These are phyloP conservation scores for Exophiala oligosperma DNA, from an alignment of 2,329 filamentous ascomycete species.

Conservation along the genomic window DNA sequence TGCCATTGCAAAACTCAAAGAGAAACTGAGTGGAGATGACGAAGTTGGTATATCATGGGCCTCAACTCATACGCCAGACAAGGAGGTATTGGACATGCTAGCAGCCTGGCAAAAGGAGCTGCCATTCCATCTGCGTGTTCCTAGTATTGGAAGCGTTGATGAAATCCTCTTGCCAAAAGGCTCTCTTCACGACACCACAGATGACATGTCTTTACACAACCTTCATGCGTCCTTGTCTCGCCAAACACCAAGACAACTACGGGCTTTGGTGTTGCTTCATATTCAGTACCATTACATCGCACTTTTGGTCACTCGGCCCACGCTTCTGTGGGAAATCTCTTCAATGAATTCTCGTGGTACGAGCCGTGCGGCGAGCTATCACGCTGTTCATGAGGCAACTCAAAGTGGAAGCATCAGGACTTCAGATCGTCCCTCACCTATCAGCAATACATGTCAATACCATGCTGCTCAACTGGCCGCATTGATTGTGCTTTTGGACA, in stretches of 20 bases:
- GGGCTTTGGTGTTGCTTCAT: not conserved
- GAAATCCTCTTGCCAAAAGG: not conserved
- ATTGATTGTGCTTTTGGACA: not conserved
- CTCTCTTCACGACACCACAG: not conserved
- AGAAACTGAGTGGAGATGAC: not conserved
- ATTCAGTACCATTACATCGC: conserved; percentile 3
- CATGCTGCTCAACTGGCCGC: not conserved
- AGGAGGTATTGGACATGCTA: not conserved
- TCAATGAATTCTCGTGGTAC: not conserved
- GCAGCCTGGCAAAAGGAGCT: not conserved
- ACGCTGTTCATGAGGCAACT: not conserved
- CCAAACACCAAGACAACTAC: not conserved
- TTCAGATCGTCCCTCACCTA: not conserved
- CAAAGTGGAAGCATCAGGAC: not conserved
- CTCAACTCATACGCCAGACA: not conserved
- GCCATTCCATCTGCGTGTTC: not conserved
- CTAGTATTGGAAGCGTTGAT: not conserved
- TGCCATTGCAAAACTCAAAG: not conserved
- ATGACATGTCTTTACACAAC: not conserved
- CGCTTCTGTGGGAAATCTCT: not conserved
- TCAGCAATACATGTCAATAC: not conserved
- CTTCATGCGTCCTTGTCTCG: not conserved
- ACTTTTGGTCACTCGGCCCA: conserved; percentile 1
- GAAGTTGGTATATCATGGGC: not conserved
- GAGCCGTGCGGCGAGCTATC: not conserved